Evolutionary conservation across 176 grass and related monocot genomes (phyloP), one percentile per base, ranked within the genome.

Genomic region (Lolium multiflorum): DNA sequence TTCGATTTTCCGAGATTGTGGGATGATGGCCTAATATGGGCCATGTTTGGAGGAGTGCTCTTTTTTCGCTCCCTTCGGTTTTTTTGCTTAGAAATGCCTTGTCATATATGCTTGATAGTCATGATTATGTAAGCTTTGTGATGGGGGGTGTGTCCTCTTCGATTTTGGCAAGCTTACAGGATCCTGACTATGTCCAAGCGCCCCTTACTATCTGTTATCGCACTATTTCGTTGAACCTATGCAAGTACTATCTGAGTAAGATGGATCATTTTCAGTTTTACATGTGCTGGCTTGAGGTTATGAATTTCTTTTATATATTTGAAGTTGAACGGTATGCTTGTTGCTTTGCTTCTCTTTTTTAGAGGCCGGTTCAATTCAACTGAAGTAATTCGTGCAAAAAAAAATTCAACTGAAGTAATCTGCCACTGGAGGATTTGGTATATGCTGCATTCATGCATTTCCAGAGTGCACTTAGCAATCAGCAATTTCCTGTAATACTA

Each of bases 51-150:
- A 80, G 89, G 83, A 67, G 81, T 84, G 89, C 50, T 63, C 31
- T 87, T 82, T 86, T 86, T 78, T 41, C 26, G 83, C 43, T 74
- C 56, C 57, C 58, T 74, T 47, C 17, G 11, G 38, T 74, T 85
- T 59, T 43, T 84, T 74, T 85, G 20, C 61, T 51, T 64, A 86
- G 79, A 62, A 35, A 66, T 83, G 68, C 50, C 24, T 66, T 79
- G 18, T 57, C 55, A 43, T 47, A 52, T 62, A 62, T 81, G 81
- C 28, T 80, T 75, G 26, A 68, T 79, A 7, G 31, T 54, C 81
- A 59, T 38, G 31, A 38, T 70, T 85, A 80, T 92, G 66, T 89
- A 86, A 92, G 90, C 80, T 89, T 89, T 92, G 80, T 44, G 67
- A 56, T 11, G 43, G 79, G 65, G 43, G 71, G 69, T 61, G 52